Evolutionary conservation across 257 asterid species (phyloP), one percentile per base, ranked within the genome.

Genomic region (Datura wrightii): DNA sequence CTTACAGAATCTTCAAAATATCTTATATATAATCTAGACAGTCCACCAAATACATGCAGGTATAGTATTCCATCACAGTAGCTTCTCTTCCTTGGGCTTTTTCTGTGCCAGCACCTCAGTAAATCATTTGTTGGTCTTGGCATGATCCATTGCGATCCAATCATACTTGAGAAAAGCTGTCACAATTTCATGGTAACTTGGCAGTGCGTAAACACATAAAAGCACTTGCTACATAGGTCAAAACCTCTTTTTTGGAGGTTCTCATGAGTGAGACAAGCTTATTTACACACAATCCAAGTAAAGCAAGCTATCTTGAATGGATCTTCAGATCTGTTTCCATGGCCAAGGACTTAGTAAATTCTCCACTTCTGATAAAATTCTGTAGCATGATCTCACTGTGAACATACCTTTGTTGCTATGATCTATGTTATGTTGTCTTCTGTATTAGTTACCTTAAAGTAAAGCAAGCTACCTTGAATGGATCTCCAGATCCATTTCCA

Each of bases 31-130:
- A 65, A 19, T 13, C 72, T 14, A 58, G 72, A 34, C 46, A 36
- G 72, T 65, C 72, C 19, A 65, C 19, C 46, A 65, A 65, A 65
- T 65, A 65, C 44, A 65, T 11, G 72, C 72, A 65, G 72, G 44
- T 34, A 34, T 63, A 63, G 42, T 65, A 13, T 34, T 65, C 10
- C 72, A 65, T 13, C 46, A 65, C 44, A 65, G 72, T 34, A 6
- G 10, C 72, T 65, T 65, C 19, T 65, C 58, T 53, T 46, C 50
- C 71, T 63, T 34, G 6, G 18, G 44, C 71, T 8, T 1, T 63
- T 63, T 34, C 42, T 10, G 72, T 13, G 72, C 72, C 72, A 65
- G 72, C 19, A 65, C 19, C 44, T 34, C 72, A 13, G 72, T 65
- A 13, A 65, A 65, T 34, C 72, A 65, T 65, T 65, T 34, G 46